Percentiles rank a stretch among this genome's conserved stretches.
Conservation (phyloP, 306 rosid species). For the Lathyrus tuberosus region DNA sequence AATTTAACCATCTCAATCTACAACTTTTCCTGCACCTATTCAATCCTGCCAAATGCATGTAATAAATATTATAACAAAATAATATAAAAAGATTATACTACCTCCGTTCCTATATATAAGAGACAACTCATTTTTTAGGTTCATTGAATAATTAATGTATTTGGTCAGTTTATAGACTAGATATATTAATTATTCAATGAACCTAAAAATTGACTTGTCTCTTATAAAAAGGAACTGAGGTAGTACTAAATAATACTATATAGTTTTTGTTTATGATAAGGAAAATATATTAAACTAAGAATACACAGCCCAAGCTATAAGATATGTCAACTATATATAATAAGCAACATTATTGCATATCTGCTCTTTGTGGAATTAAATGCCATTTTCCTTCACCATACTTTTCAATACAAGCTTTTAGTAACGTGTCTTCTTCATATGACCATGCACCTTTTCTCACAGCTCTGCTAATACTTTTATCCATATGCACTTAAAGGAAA, state of each 20-base stretch:
- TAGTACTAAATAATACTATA: too few relatives aligned
- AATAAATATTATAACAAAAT: not conserved
- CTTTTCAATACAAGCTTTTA: not conserved
- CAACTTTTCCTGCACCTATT: conserved; percentile 24
- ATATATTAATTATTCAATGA: too few relatives aligned
- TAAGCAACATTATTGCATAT: not conserved
- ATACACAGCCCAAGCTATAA: too few relatives aligned
- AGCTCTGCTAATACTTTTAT: not conserved
- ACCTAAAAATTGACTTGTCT: too few relatives aligned
- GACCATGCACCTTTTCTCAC: conserved; percentile 13
- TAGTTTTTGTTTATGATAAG: too few relatives aligned
- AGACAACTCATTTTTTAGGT: too few relatives aligned
- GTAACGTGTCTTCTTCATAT: not conserved
- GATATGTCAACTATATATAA: too few relatives aligned
- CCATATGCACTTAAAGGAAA: not conserved
- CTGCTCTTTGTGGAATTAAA: conserved; percentile 2
- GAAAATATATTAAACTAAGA: too few relatives aligned
- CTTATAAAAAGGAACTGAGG: too few relatives aligned
- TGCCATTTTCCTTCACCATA: conserved; percentile 14
- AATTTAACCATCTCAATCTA: conserved; percentile 19
- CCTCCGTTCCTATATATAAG: too few relatives aligned
- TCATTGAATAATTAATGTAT: too few relatives aligned
- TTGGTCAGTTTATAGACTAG: too few relatives aligned
- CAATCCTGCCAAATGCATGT: not conserved
- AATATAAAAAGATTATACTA: not conserved